A percentile compares a stretch with the other conserved stretches of the same genome.
phyloP scores from a whole-genome alignment of 805 yeast species.

The Saccharomycopsis sp. region DNA sequence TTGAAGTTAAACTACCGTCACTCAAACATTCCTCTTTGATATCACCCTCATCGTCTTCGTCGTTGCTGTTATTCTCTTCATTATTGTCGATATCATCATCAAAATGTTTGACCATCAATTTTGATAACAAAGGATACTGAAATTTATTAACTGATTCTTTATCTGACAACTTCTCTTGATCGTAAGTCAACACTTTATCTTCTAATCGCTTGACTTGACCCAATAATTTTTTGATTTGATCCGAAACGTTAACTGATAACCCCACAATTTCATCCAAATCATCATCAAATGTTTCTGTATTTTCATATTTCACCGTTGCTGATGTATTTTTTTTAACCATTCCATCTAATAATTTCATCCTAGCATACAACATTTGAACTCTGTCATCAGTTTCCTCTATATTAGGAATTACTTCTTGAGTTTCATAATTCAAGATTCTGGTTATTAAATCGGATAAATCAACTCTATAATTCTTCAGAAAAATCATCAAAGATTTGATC shows the following conservation, averaged over 20 bases:
- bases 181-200: slow-evolving; percentile 5
- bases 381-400: slow-evolving; percentile 5
- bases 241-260: neutral
- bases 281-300: neutral
- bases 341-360: slow-evolving; percentile 8
- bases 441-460: slow-evolving; percentile 14
- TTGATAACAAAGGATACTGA: slow-evolving; percentile 14
- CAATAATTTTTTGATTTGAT: slow-evolving; percentile 1
- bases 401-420: slow-evolving; percentile 10
- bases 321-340: slow-evolving; percentile 3
- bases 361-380: slow-evolving; percentile 2
- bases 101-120: slow-evolving; percentile 6
- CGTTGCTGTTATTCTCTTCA: neutral
- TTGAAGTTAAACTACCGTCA: too few species aligned
- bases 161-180: slow-evolving; percentile 6
- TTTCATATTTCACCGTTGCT: neutral
- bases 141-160: slow-evolving; percentile 10
- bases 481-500: slow-evolving; percentile 72
- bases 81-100: slow-evolving; percentile 3
- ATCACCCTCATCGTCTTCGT: neutral
- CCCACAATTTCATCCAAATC: slow-evolving; percentile 6
- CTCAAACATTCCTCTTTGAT: too few species aligned
- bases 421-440: slow-evolving; percentile 10
- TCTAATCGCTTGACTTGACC: slow-evolving; percentile 6
- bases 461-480: slow-evolving; percentile 33